These are phyloP conservation scores for Chaetomium globosum DNA, from an alignment of 2,329 filamentous ascomycete genomes.

Conservation along the genomic window DNA sequence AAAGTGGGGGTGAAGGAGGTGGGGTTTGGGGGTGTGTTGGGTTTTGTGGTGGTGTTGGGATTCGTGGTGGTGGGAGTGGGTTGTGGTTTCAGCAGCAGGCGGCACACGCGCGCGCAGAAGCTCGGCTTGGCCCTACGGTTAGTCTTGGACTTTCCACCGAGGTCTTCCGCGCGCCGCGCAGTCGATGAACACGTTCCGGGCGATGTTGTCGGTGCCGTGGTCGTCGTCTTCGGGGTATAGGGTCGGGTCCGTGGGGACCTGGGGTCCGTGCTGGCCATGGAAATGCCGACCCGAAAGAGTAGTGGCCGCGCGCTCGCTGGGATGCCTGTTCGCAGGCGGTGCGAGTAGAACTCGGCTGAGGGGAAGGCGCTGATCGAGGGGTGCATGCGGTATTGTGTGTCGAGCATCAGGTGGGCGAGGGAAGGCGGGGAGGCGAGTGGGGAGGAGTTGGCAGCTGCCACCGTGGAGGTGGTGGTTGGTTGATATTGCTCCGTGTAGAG, in stretches of 20 bases:
- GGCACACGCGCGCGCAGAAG: conserved; percentile 44
- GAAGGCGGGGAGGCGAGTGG: neutral
- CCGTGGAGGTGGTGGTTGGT: neutral
- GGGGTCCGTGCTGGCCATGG: conserved; percentile 14
- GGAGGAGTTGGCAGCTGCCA: neutral
- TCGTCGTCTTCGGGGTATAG: neutral
- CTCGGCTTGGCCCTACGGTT: conserved; percentile 45
- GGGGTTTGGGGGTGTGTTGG: too few relatives aligned
- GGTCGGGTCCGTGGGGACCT: too few relatives aligned
- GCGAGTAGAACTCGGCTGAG: conserved; percentile 47
- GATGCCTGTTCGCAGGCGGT: conserved; percentile 43
- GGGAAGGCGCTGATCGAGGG: conserved; percentile 45
- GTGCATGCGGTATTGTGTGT: conserved; percentile 52
- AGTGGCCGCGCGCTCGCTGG: conserved; percentile 34
- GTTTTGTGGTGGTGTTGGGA: neutral
- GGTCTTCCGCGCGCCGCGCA: conserved; percentile 44
- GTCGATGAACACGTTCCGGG: conserved; percentile 44
- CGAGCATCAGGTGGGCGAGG: conserved; percentile 44
- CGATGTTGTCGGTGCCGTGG: neutral
- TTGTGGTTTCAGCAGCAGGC: conserved; percentile 35
- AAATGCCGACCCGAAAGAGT: conserved; percentile 34
- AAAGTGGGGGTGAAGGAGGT: too few relatives aligned
- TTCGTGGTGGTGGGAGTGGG: neutral
- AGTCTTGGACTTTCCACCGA: conserved; percentile 45
- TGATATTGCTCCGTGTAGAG: conserved; percentile 41